Percentiles rank a stretch among this genome's conserved stretches.
phyloP scores from a whole-genome alignment of 768 basidiomycete species.

The Mycena kentingensis region DNA sequence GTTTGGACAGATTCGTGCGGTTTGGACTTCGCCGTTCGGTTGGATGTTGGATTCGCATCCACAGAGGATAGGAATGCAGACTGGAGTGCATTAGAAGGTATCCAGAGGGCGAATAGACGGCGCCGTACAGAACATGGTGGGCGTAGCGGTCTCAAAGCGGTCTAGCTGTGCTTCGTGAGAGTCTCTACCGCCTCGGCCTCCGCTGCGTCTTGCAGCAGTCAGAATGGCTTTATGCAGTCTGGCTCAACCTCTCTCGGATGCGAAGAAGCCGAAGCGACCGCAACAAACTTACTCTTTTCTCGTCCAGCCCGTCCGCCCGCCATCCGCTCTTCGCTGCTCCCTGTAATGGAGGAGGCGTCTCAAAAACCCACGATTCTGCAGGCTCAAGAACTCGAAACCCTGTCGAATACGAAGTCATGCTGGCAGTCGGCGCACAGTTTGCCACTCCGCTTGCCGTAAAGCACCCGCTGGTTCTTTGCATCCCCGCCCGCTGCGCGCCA shows the following conservation, averaged over 20 bases:
- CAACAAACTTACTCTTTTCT: constrained; percentile 10
- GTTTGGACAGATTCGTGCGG: constrained; percentile 62
- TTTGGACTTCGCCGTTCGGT: constrained; percentile 53
- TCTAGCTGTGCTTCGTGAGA: not conserved
- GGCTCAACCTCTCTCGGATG: constrained; percentile 15
- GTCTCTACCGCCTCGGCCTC: not conserved
- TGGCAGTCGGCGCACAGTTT: too few relatives aligned
- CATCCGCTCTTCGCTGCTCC: constrained; percentile 5
- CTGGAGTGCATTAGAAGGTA: constrained; percentile 28
- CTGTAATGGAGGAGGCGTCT: too few relatives aligned
- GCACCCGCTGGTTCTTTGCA: too few relatives aligned
- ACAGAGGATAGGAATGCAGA: constrained; percentile 55
- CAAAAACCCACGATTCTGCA: constrained; percentile 23
- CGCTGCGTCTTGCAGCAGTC: too few relatives aligned
- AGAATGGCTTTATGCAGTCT: constrained; percentile 1
- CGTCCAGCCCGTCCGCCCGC: constrained; percentile 14
- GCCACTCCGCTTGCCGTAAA: too few relatives aligned
- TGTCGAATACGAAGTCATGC: too few relatives aligned
- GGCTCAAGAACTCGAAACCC: constrained; percentile 8
- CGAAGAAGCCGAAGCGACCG: constrained; percentile 7
- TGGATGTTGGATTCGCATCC: constrained; percentile 66
- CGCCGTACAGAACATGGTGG: constrained; percentile 3
- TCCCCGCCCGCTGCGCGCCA: not conserved
- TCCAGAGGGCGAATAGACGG: not conserved
- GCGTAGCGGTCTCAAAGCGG: not conserved